Evolutionary conservation across 441 rosid species (phyloP), one percentile per base, ranked within the genome.

Genomic region (Isatis lusitanica): DNA sequence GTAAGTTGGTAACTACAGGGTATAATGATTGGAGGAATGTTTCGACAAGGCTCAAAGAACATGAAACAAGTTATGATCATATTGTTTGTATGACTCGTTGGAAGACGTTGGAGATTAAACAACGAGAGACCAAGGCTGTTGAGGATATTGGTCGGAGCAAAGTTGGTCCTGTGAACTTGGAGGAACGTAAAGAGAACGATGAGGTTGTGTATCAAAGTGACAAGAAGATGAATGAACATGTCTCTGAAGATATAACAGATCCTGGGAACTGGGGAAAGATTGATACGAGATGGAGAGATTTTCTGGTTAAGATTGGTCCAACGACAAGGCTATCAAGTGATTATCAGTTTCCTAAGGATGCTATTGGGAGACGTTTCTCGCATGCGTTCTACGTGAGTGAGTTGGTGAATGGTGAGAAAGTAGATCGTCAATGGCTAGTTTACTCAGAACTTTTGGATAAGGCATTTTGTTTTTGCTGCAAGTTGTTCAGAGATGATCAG

Each of bases 1-100:
- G 53, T 31, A 0, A 42, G 17, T 43, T 68, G 53, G 64, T n/a
- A 16, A 63, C 53, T n/a, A 63, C 15, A 2, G 67, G 67, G 53
- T 63, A 44, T 4, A 46, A 44, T 10, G 15, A 63, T 10, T 63
- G 68, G 55, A 44, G 16, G 46, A 15, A 63, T 31, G 16, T 30
- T 63, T 63, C 68, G 4, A 6, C 16, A 4, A 63, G 16, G 47
- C 46, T 69, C 36, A 69, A 47, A 69, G 47, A 44, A 44, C 57
- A 57, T 30, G 65, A 57, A 46, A 58, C 9, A 1, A 2, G 16
- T 21, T n/a, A 9, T 33, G 58, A 21, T 9, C 57, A 70, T 46
- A 46, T 70, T 5, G 1, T 35, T 21, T 58, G 66, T 8, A 70
- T 70, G 58, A 47, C 26, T 46, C 47, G 18, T 24, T 70, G 66